Evolutionary conservation across 306 rosid genomes (phyloP).

Genomic region (Astragalus membranaceus): DNA sequence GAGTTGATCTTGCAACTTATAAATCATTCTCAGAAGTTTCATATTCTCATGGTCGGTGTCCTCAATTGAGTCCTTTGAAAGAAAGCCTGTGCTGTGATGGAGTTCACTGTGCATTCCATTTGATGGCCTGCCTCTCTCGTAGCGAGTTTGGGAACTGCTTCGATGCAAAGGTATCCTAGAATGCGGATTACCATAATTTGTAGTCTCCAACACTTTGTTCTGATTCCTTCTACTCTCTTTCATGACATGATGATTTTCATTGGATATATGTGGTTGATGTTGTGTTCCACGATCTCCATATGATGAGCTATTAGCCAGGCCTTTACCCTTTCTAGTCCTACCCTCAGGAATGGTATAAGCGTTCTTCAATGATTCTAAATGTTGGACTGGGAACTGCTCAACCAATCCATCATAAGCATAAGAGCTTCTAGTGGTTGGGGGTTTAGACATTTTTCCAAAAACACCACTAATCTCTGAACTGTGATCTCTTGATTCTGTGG

Average conservation of each 20-base stretch:
- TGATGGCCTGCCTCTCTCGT: slow-evolving; percentile 35
- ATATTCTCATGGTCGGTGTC: slow-evolving; percentile 50
- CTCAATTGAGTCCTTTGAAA: slow-evolving; percentile 28
- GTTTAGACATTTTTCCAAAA: slow-evolving; percentile 30
- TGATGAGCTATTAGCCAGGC: slow-evolving; percentile 18
- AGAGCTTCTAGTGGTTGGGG: slow-evolving; percentile 32
- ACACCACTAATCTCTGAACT: slow-evolving; percentile 35
- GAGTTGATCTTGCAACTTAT: slow-evolving; percentile 58
- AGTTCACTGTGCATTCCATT: slow-evolving; percentile 35
- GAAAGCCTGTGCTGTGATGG: slow-evolving; percentile 34
- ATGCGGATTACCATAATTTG: slow-evolving; percentile 26
- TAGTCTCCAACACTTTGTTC: slow-evolving; percentile 33
- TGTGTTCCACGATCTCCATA: slow-evolving; percentile 26
- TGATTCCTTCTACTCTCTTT: slow-evolving; percentile 31
- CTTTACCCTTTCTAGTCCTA: slow-evolving; percentile 36
- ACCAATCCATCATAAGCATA: slow-evolving; percentile 39
- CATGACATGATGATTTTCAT: slow-evolving; percentile 32
- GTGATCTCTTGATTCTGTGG: slow-evolving; percentile 23
- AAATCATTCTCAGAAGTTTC: slow-evolving; percentile 51
- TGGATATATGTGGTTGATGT: slow-evolving; percentile 25
- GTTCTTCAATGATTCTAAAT: no score
- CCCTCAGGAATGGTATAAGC: slow-evolving; percentile 39
- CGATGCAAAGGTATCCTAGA: slow-evolving; percentile 32
- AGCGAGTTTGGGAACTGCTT: slow-evolving; percentile 28
- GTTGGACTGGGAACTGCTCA: no score